Conservation (phyloP, 202 grass and related monocot species). For the Zizania palustris region DNA sequence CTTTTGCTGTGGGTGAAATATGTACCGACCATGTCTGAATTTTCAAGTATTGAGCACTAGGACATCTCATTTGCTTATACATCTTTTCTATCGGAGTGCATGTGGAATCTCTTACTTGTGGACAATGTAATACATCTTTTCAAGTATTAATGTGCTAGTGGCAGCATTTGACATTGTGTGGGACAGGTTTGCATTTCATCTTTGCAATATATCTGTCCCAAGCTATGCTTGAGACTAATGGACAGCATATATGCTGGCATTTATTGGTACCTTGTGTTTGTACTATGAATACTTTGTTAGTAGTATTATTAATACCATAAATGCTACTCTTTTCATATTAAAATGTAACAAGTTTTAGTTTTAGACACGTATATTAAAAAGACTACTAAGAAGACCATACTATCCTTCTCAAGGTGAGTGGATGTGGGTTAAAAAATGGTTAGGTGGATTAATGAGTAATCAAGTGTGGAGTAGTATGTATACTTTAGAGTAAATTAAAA, state of each 20-base stretch:
- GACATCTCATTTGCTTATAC: background rate
- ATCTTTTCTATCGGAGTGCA: slow-evolving; percentile 1
- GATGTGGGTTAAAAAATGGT: too few relatives aligned
- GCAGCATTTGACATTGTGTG: slow-evolving; percentile 13
- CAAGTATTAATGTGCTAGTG: too few relatives aligned
- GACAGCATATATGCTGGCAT: background rate
- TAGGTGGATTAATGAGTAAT: too few relatives aligned
- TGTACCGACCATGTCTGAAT: slow-evolving; percentile 8
- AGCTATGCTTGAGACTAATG: background rate
- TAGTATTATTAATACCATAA: background rate
- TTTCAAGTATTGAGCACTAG: background rate
- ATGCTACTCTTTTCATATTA: background rate
- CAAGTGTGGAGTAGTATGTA: too few relatives aligned
- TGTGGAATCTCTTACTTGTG: slow-evolving; percentile 1
- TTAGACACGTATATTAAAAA: too few relatives aligned
- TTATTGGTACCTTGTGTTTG: background rate
- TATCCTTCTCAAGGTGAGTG: too few relatives aligned
- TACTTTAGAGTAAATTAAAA: too few relatives aligned
- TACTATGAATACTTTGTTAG: background rate
- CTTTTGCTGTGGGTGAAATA: slow-evolving; percentile 6
- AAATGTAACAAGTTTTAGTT: too few relatives aligned
- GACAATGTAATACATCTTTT: too few relatives aligned
- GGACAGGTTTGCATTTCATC: background rate
- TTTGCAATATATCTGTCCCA: background rate
- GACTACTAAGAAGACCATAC: too few relatives aligned